Percentiles rank a stretch among this genome's conserved stretches.
Conservation (phyloP, 1,139 yeast genomes). For the Hyphopichia burtonii region DNA sequence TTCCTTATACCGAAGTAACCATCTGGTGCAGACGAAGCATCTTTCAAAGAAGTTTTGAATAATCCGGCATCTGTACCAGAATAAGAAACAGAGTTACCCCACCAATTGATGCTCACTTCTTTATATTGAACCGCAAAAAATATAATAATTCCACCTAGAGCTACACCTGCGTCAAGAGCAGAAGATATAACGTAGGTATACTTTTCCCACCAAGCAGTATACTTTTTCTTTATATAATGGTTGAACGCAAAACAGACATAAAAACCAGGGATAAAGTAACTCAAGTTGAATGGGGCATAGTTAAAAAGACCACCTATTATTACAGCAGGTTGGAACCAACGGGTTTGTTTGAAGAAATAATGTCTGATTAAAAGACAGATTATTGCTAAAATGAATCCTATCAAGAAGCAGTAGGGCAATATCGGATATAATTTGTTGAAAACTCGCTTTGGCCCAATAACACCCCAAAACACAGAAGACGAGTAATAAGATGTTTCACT, state of each 20-base stretch:
- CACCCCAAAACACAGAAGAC: constrained; percentile 61
- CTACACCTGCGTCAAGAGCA: constrained; percentile 58
- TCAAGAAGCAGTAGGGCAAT: constrained; percentile 48
- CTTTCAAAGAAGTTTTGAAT: constrained; percentile 19
- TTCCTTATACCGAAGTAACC: constrained; percentile 49
- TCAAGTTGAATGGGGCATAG: constrained; percentile 48
- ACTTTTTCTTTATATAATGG: constrained; percentile 42
- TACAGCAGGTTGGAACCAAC: constrained; percentile 40
- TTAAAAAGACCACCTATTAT: constrained; percentile 32
- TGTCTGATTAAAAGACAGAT: constrained; percentile 14
- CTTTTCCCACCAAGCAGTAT: constrained; percentile 53
- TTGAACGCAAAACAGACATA: constrained; percentile 43
- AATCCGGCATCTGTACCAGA: constrained; percentile 45
- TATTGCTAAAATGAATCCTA: constrained; percentile 43
- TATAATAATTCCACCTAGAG: constrained; percentile 47
- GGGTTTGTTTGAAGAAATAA: neutral
- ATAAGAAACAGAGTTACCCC: constrained; percentile 52
- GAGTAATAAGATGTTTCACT: constrained; percentile 45
- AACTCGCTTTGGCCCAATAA: constrained; percentile 56
- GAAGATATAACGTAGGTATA: constrained; percentile 54
- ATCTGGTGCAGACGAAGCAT: constrained; percentile 25
- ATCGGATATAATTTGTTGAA: constrained; percentile 47
- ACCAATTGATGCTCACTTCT: constrained; percentile 44
- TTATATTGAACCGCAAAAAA: constrained; percentile 53
- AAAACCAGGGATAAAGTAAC: constrained; percentile 45